Base-by-base conservation (phyloP, 2,329 filamentous ascomycete species). In the Aureobasidium sp. region DNA sequence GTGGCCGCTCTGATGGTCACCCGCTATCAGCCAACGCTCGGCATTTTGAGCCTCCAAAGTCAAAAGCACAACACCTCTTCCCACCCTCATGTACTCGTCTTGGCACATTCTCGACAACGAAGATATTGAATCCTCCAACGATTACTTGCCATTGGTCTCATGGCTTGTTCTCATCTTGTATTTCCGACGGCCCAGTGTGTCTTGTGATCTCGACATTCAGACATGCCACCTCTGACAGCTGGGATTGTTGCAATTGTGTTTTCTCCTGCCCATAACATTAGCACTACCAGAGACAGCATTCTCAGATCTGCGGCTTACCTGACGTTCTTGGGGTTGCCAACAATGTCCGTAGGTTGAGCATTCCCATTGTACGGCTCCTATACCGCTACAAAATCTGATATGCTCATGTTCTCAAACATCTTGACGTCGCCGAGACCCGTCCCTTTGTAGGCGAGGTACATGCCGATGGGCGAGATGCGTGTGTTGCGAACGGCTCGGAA, bases 301-400 rank as follows among this genome's bases (percentile, higher is more conserved):
- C 48, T 7, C 48, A 3, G 8, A 21, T 1, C 13, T 2, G 25
- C 15, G 16, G 21, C 47, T 29, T 2, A 61, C 59, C 59, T 61
- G 39, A 55, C 48, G 29, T 61, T 61, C 21, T 47, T 62, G 27
- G 36, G 50, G 10, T 34, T 44, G 3, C 55, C 42, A 9, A 41
- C 42, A 16, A 52, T 54, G 21, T 55, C 52, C 34, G 34, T 62
- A 10, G 55, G 59, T 30, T 42, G 45, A 21, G 34, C 45, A 21
- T 62, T 62, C 15, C 48, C 60, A 29, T 65, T 65, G 59, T 65
- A 65, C 2, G 63, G 63, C 45, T 62, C 59, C 63, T 59, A 65
- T 11, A 65, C 59, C 32, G 61, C 61, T 9, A 65, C 63, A 48
- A 65, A 65, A 37, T 65, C 63, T 1, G 50, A 58, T 44, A 65